These are phyloP conservation scores for Piedraia hortae DNA, from an alignment of 2,329 filamentous ascomycete species.

Conservation along the genomic window DNA sequence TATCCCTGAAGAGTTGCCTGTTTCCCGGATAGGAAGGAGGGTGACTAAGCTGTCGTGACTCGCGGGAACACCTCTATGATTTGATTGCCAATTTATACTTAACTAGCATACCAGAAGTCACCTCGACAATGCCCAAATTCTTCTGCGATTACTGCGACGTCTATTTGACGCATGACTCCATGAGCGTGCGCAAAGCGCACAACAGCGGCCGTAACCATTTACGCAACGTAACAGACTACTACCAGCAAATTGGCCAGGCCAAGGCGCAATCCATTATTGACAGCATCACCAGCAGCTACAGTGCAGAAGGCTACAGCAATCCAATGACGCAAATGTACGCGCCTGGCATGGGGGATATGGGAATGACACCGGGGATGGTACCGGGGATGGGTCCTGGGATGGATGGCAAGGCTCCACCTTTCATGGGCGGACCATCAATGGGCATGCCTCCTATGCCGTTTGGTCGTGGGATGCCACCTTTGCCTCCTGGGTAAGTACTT, in stretches of 20 bases:
- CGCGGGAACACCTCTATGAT: no score
- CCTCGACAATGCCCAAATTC: conserved; percentile 12
- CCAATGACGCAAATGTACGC: conserved; percentile 34
- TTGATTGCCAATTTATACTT: no score
- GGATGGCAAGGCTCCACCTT: not conserved
- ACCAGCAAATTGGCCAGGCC: conserved; percentile 96
- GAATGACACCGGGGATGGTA: conserved; percentile 4
- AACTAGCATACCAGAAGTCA: not conserved
- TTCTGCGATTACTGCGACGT: conserved; percentile 92
- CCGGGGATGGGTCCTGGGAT: conserved; percentile 4
- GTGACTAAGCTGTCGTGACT: no score
- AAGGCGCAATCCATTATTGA: conserved; percentile 97
- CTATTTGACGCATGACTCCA: conserved; percentile 97
- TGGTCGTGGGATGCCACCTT: conserved; percentile 4
- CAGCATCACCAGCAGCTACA: conserved; percentile 87
- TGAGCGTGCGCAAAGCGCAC: conserved; percentile 97
- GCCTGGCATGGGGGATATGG: conserved; percentile 8
- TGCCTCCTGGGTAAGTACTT: conserved; percentile 3
- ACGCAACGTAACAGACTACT: conserved; percentile 94
- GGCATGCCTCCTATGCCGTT: conserved; percentile 4
- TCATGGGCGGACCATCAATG: not conserved
- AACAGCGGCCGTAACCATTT: conserved; percentile 91
- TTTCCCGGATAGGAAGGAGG: no score
- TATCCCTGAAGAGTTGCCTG: no score
- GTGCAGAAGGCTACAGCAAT: conserved; percentile 78